Conservation (phyloP, 2,329 filamentous ascomycete species). For the Coniochaeta sp. region DNA sequence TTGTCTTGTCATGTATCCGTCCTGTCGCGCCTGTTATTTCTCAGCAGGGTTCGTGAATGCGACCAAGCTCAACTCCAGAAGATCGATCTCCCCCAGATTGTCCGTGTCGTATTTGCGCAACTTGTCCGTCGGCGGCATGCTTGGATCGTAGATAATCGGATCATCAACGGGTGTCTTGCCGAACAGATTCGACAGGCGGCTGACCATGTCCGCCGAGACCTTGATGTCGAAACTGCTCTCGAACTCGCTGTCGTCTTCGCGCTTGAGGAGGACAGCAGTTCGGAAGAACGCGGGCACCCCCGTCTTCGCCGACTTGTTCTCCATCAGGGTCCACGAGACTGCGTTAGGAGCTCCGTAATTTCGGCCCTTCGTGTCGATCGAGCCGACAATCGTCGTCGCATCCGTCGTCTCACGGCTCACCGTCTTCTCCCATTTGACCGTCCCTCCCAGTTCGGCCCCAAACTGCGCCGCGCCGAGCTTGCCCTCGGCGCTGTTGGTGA, state of each 20-base stretch:
- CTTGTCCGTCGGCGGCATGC: constrained; percentile 9
- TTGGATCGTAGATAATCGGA: constrained; percentile 12
- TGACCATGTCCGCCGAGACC: constrained; percentile 15
- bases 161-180: constrained; percentile 12
- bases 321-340: constrained; percentile 17
- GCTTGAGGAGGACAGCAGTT: constrained; percentile 15
- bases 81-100: constrained; percentile 7
- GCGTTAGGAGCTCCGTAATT: constrained; percentile 11
- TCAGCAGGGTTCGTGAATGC: not conserved
- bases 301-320: constrained; percentile 14
- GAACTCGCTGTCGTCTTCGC: constrained; percentile 18
- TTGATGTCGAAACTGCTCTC: constrained; percentile 18
- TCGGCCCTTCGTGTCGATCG: constrained; percentile 10
- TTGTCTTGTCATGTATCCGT: no score
- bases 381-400: constrained; percentile 12
- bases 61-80: constrained; percentile 4
- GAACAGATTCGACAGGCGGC: constrained; percentile 15
- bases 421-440: constrained; percentile 13
- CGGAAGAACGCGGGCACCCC: constrained; percentile 14
- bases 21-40: not conserved
- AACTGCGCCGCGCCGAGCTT: constrained; percentile 2
- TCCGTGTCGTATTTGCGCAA: constrained; percentile 10
- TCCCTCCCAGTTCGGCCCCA: constrained; percentile 9
- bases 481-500: constrained; percentile 3
- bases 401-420: constrained; percentile 11